These are phyloP conservation scores for Mycena rosella DNA, from an alignment of 768 basidiomycete genomes.

Conservation along the genomic window DNA sequence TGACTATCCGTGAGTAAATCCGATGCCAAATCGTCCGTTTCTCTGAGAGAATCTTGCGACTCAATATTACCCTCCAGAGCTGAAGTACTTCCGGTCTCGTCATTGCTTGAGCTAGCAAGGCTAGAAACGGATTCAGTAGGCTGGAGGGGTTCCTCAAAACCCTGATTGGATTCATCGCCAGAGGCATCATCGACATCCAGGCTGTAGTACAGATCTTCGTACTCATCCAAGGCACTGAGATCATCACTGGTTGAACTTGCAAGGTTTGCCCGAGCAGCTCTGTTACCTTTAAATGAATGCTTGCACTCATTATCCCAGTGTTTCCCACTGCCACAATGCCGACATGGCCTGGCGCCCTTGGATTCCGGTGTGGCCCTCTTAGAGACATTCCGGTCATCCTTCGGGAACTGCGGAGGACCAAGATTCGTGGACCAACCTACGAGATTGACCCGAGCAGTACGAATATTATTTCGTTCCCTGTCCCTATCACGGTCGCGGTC, in stretches of 20 bases:
- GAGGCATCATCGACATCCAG: neutral
- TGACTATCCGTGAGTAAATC: neutral
- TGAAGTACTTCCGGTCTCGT: neutral
- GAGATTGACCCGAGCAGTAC: conserved; percentile 6
- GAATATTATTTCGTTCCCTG: neutral
- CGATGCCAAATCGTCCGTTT: neutral
- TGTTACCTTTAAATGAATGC: neutral
- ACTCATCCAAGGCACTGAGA: neutral
- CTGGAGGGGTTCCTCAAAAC: neutral
- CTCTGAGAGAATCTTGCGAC: neutral
- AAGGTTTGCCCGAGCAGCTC: conserved; percentile 39
- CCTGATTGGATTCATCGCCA: neutral
- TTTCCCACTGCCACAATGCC: neutral
- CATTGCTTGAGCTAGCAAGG: neutral
- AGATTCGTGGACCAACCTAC: conserved; percentile 16
- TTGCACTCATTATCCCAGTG: conserved; percentile 15
- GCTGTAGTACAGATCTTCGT: neutral
- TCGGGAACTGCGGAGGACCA: neutral
- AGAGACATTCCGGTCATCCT: neutral
- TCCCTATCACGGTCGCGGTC: neutral
- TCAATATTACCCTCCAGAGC: neutral
- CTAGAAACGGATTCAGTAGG: neutral
- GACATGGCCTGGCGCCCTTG: neutral
- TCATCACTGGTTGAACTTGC: neutral
- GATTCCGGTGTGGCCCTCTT: neutral